Evolutionary conservation across 495 filamentous ascomycete species (phyloP), one percentile per base, ranked within the genome.

Genomic region (Aspergillus ellipticus): DNA sequence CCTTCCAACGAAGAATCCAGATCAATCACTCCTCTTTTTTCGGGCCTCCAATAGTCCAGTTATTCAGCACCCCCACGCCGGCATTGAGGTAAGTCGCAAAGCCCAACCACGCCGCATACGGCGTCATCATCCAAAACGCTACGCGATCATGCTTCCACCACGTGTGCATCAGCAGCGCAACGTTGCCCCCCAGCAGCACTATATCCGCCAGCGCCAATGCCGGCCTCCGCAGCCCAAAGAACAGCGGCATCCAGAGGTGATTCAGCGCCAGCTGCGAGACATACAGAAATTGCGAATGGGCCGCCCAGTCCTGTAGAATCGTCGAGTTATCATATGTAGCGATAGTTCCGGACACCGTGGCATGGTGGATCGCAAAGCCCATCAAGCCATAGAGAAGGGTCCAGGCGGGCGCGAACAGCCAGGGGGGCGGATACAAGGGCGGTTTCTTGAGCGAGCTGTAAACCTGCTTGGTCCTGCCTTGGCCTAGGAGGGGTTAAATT

Each of bases 221-320:
- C 3, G 90, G 89, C 21, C 82, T 79, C 37, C 83, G 80, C 29
- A 87, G 59, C 0, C 80, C 79, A 66, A 96, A 96, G 79, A 97
- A 97, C 8, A 96, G 80, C 1, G 93, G 93, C 90, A 94, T 96
- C 90, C 89, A 97, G 46, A 87, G 67, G 17, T 94, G 73, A 67
- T 97, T 96, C 13, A 96, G 71, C 17, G 77, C 86, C 8, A 97
- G 85, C 66, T 96, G 92, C 43, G 86, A 82, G 6, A 86, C 88
- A 76, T 96, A 97, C 15, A 96, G 78, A 0, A 86, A 88, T 35
- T 75, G 70, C 24, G 66, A 66, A 26, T 45, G 50, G 10, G 37
- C 45, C 21, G 70, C 65, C 54, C 64, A 57, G 15, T 69, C 60
- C 8, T 60, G 67, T 15, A 68, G 59, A 2, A 56, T 22, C 51